These are phyloP conservation scores for Niveomyces coronatus DNA, from an alignment of 2,329 filamentous ascomycete genomes.

Conservation along the genomic window DNA sequence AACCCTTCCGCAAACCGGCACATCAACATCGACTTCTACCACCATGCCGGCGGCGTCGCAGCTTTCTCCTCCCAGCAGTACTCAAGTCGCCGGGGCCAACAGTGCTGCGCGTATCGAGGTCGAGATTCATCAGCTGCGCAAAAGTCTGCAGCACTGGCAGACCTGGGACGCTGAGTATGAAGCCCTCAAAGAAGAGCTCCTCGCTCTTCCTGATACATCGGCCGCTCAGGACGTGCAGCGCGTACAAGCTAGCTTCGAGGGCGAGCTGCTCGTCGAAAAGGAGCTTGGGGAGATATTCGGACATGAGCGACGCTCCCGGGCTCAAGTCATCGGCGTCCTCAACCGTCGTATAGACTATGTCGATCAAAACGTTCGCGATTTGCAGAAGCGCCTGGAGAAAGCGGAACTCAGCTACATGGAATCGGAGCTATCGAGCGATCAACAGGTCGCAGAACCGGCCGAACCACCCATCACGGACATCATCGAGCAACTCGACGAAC, in stretches of 20 bases:
- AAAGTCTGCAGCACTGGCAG: slow-evolving; percentile 78
- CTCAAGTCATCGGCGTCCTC: slow-evolving; percentile 49
- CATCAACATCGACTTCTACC: neutral
- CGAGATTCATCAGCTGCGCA: slow-evolving; percentile 58
- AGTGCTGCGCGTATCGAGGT: slow-evolving; percentile 67
- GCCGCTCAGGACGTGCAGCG: slow-evolving; percentile 40
- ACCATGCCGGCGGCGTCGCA: slow-evolving; percentile 6
- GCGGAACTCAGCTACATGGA: slow-evolving; percentile 62
- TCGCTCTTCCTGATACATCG: slow-evolving; percentile 38
- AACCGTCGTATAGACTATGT: slow-evolving; percentile 81
- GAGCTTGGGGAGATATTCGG: slow-evolving; percentile 41
- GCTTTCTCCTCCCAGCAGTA: slow-evolving; percentile 27
- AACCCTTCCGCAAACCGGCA: neutral
- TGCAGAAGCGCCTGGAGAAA: slow-evolving; percentile 61
- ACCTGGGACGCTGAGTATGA: slow-evolving; percentile 90
- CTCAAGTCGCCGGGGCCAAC: slow-evolving; percentile 59
- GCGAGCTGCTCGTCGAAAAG: slow-evolving; percentile 50
- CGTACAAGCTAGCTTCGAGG: slow-evolving; percentile 49
- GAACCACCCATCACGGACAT: slow-evolving; percentile 81
- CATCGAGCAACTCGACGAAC: slow-evolving; percentile 80
- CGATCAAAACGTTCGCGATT: slow-evolving; percentile 62
- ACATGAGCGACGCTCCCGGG: slow-evolving; percentile 17
- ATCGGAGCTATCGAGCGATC: slow-evolving; percentile 47
- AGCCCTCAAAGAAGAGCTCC: slow-evolving; percentile 72
- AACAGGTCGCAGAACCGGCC: slow-evolving; percentile 54